phyloP scores from a whole-genome alignment of 352 stramenopile genomes.

The Plasmopara muralis region DNA sequence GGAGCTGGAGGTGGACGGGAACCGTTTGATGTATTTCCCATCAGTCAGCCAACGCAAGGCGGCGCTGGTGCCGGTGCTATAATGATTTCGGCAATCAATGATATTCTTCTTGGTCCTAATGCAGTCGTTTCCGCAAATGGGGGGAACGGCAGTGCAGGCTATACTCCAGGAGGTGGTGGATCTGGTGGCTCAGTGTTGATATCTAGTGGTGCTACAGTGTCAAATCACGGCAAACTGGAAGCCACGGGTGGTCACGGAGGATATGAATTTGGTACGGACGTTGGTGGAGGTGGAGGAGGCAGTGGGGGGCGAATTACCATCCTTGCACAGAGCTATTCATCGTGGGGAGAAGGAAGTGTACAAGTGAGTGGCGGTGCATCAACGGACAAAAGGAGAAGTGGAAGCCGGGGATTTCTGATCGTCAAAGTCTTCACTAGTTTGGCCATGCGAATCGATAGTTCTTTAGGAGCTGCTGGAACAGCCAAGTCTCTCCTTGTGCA shows the following conservation, averaged over 20 bases:
- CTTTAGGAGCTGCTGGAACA: constrained; percentile 57
- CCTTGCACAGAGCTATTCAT: constrained; percentile 88
- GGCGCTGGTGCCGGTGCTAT: constrained; percentile 86
- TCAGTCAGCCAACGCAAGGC: constrained; percentile 68
- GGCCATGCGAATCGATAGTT: constrained; percentile 51
- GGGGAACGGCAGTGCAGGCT: constrained; percentile 37
- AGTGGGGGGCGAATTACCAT: constrained; percentile 84
- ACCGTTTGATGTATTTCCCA: constrained; percentile 72
- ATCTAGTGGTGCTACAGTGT: constrained; percentile 39
- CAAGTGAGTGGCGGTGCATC: constrained; percentile 65
- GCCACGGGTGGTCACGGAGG: constrained; percentile 81
- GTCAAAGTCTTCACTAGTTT: constrained; percentile 41
- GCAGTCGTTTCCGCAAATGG: constrained; percentile 76
- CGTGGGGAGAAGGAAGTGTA: constrained; percentile 77
- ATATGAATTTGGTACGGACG: constrained; percentile 15
- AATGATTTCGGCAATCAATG: constrained; percentile 89
- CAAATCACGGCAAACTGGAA: constrained; percentile 69
- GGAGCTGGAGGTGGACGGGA: constrained; percentile 78
- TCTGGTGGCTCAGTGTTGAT: constrained; percentile 49
- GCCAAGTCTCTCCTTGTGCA: constrained; percentile 63
- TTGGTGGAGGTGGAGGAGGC: constrained; percentile 58
- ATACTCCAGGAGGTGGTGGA: constrained; percentile 52
- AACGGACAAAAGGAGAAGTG: constrained; percentile 31
- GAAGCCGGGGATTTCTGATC: constrained; percentile 32
- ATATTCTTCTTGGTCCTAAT: constrained; percentile 86